Base-by-base conservation (phyloP, 805 yeast species). In the Yarrowia porcina region DNA sequence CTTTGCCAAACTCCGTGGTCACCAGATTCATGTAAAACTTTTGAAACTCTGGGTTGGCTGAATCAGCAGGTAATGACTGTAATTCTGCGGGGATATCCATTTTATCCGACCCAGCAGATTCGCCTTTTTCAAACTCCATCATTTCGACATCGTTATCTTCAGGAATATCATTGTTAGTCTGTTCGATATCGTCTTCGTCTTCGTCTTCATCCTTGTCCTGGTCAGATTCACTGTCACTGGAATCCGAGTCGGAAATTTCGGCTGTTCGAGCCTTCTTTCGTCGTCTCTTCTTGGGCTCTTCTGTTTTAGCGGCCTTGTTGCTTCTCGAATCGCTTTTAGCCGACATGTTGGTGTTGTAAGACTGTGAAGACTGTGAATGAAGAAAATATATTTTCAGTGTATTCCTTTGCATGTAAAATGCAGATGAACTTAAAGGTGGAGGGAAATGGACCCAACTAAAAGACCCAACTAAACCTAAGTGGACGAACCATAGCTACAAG, bases 1-100 rank as follows among this genome's bases (percentile, higher is more conserved):
- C 78, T 18, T 75, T 75, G 67, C 85, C 80, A 65, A 83, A 76
- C 67, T 79, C 80, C 12, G 80, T 74, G 59, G 83, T 81, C 36
- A 76, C 71, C 27, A 78, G 74, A 13, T 69, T 66, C 38, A 83
- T 77, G 70, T 80, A 82, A 64, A 78, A 79, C 61, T 79, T 68
- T 15, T 66, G 67, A 41, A 66, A 67, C 39, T 67, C 66, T 11
- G 45, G 45, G 41, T 64, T 52, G 23, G 32, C 67, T 1, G 63
- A 11, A 32, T 42, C 62, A 3, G 33, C 27, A 8, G 61, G 50
- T 9, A 41, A 27, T 18, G 36, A 36, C 9, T 27, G 23, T 8
- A 59, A 35, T 28, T 59, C 56, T 1, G 33, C 25, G 10, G 63
- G 63, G 12, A 59, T 59, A 11, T 44, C 52, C 33, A 33, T 23